A percentile compares a stretch with the other conserved stretches of the same genome.
Evolutionary conservation across 805 yeast species (phyloP).

Genomic region (Sungouiella thailandica): DNA sequence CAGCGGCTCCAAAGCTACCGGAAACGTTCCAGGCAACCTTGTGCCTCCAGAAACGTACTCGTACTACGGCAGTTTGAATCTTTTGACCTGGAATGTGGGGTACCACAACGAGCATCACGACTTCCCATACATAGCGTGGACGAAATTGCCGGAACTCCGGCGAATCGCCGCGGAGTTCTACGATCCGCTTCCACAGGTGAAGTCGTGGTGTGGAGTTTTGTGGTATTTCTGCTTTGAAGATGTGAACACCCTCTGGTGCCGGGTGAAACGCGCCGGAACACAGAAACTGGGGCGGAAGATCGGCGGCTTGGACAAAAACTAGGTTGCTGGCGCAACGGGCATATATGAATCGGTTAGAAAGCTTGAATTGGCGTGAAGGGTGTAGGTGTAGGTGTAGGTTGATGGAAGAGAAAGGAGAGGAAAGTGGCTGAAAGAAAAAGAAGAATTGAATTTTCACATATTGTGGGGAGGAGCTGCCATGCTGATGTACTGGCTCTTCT

Average conservation of each 20-base stretch:
- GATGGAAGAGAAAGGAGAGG: too few species aligned
- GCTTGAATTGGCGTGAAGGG: too few species aligned
- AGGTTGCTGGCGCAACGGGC: not conserved
- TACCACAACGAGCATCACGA: constrained; percentile 94
- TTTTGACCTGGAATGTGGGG: constrained; percentile 88
- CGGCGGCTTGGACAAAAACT: constrained; percentile 13
- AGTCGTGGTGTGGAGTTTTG: constrained; percentile 75
- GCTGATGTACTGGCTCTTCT: too few species aligned
- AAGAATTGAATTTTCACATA: too few species aligned
- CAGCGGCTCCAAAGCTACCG: constrained; percentile 4
- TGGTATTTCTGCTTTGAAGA: constrained; percentile 66
- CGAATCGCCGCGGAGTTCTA: constrained; percentile 75
- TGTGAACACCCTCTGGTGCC: constrained; percentile 67
- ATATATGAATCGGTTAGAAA: not conserved
- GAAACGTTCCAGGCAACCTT: constrained; percentile 24
- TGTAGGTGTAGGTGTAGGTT: too few species aligned
- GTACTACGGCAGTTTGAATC: constrained; percentile 76
- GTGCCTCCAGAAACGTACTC: constrained; percentile 78
- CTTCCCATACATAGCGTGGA: constrained; percentile 92
- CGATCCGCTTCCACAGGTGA: constrained; percentile 69
- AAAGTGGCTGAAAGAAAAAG: too few species aligned
- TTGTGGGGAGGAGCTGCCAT: too few species aligned
- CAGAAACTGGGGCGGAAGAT: constrained; percentile 31
- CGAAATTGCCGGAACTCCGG: constrained; percentile 61
- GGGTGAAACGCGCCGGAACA: constrained; percentile 63